Evolutionary conservation across 345 rosid species (phyloP).

Genomic region (Conringia planisiliqua): DNA sequence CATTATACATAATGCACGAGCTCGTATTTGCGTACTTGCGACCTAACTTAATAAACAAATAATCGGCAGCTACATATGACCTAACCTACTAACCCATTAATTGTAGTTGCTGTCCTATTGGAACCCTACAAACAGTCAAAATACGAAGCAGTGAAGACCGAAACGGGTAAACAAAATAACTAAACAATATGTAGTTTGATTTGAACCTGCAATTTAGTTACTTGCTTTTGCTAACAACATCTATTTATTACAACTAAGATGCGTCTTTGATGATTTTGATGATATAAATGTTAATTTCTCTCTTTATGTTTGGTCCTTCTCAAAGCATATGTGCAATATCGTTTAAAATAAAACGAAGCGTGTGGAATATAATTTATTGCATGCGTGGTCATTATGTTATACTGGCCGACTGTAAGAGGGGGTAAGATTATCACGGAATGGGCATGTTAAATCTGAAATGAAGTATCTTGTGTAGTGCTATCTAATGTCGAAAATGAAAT

Average conservation of each 20-base stretch:
- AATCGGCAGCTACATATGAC: conserved; percentile 15
- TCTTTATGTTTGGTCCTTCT: neutral
- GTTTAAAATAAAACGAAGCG: neutral
- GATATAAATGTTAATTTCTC: neutral
- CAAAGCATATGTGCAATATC: neutral
- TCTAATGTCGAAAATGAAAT: too few species aligned
- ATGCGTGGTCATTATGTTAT: neutral
- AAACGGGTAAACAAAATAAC: neutral
- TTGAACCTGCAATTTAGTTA: neutral
- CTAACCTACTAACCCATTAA: conserved; percentile 6
- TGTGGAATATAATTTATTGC: neutral
- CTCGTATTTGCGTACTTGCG: neutral
- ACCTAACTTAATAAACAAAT: neutral
- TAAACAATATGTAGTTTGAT: neutral
- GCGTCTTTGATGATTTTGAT: neutral
- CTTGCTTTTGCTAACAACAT: neutral
- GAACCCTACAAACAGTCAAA: neutral
- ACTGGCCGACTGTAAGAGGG: neutral
- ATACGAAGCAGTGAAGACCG: neutral
- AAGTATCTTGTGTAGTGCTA: too few species aligned
- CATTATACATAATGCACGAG: neutral
- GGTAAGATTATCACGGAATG: too few species aligned
- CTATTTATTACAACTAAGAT: neutral
- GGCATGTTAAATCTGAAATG: too few species aligned
- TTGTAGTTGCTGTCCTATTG: neutral